Base-by-base conservation (phyloP, 2,329 filamentous ascomycete genomes). In the Nectriaceae sp. region DNA sequence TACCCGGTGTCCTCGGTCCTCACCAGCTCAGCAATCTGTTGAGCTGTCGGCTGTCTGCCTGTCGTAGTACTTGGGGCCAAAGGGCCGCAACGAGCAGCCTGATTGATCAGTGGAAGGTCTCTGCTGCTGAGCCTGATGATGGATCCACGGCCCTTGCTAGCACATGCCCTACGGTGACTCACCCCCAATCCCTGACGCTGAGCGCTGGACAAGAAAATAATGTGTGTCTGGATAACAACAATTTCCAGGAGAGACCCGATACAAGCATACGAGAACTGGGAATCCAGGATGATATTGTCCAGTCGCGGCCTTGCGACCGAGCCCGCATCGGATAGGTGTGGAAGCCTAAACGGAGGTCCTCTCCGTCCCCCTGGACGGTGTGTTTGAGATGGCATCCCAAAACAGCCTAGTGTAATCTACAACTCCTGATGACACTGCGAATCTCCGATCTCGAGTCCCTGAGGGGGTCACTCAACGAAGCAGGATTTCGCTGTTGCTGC, bases 361-460 rank as follows among this genome's bases (percentile, higher is more conserved):
- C 44, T n/a, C n/a, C n/a, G n/a, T n/a, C n/a, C n/a, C n/a, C n/a
- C n/a, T n/a, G n/a, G 47, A 29, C 40, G 24, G 53, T 59, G 46
- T 49, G 41, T 46, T 40, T 33, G 20, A 26, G 38, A 18, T 36
- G 26, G 33, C 20, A 10, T 16, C 39, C 46, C 19, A 39, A 44
- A 56, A 10, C 33, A 35, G 55, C 15, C 21, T 61, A 61, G 55
- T 42, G 22, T 31, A 36, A 46, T 61, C 54, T 46, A 46, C 33
- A 45, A 54, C 54, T 62, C 60, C 59, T 57, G 59, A 62, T 62
- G 50, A 46, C 59, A 51, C 46, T 53, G 48, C 49, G 47, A 62
- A 62, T 62, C 57, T 61, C 57, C 59, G 59, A 60, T 62, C 35
- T 38, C 44, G 36, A 52, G 40, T 42, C 41, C 26, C 22, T 46